Evolutionary conservation across 129 eudicot species (phyloP).

Genomic region (sunflower (Helianthus annuus)): HanXRQr2.0-SUNRISE NC_035438.2:47759617-47760116

Average conservation of each 20-base stretch:
- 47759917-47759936: neutral
- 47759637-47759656: neutral
- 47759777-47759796: conserved; percentile 10
- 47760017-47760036: conserved; percentile 42
- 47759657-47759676: conserved; percentile 9
- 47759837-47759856: conserved; percentile 35
- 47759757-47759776: conserved; percentile 2
- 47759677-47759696: neutral
- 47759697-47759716: neutral
- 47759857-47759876: conserved; percentile 41
- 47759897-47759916: conserved; percentile 8
- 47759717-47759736: neutral
- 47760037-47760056: conserved; percentile 38
- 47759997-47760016: conserved; percentile 38
- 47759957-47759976: conserved; percentile 6
- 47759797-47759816: neutral
- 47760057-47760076: conserved; percentile 28
- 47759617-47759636: conserved; percentile 5
- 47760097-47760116: neutral
- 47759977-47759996: conserved; percentile 42
- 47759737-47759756: conserved; percentile 18
- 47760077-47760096: conserved; percentile 8
- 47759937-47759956: conserved; percentile 10
- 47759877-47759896: conserved; percentile 42
- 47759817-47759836: conserved; percentile 18